phyloP scores from a whole-genome alignment of 1,139 yeast genomes.

The Zygosaccharomyces pseudobailii region DNA sequence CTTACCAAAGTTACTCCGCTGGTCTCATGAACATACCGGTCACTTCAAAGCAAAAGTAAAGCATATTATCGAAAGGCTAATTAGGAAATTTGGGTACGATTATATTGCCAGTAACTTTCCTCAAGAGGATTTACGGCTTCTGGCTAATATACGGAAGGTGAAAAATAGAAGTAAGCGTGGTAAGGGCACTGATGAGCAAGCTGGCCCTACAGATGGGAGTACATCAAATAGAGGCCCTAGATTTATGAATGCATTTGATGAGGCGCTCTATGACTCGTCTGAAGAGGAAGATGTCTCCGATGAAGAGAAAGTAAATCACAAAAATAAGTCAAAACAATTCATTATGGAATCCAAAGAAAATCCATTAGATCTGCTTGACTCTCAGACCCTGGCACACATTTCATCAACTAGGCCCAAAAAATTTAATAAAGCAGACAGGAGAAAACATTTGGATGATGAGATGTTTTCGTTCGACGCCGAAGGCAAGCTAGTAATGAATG shows the following conservation, averaged over 20 bases:
- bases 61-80: slow-evolving; percentile 85
- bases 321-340: slow-evolving; percentile 49
- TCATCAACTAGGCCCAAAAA: slow-evolving; percentile 77
- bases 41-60: slow-evolving; percentile 90
- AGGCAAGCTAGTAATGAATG: slow-evolving; percentile 52
- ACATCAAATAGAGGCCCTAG: slow-evolving; percentile 35
- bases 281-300: slow-evolving; percentile 37
- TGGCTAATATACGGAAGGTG: slow-evolving; percentile 78
- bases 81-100: slow-evolving; percentile 85
- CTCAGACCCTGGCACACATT: slow-evolving; percentile 77
- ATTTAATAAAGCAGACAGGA: slow-evolving; percentile 47
- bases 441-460: slow-evolving; percentile 40
- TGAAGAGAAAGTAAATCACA: slow-evolving; percentile 25
- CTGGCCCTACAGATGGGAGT: slow-evolving; percentile 12
- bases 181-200: slow-evolving; percentile 39
- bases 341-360: slow-evolving; percentile 75
- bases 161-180: slow-evolving; percentile 80
- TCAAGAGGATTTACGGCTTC: slow-evolving; percentile 76
- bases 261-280: slow-evolving; percentile 48
- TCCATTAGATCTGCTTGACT: slow-evolving; percentile 86
- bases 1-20: slow-evolving; percentile 68
- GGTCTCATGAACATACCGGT: slow-evolving; percentile 96
- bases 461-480: slow-evolving; percentile 50
- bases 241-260: slow-evolving; percentile 81
- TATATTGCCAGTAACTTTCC: slow-evolving; percentile 78